Evolutionary conservation across 305 asterid genomes (phyloP).

Genomic region (Salvia sclarea): DNA sequence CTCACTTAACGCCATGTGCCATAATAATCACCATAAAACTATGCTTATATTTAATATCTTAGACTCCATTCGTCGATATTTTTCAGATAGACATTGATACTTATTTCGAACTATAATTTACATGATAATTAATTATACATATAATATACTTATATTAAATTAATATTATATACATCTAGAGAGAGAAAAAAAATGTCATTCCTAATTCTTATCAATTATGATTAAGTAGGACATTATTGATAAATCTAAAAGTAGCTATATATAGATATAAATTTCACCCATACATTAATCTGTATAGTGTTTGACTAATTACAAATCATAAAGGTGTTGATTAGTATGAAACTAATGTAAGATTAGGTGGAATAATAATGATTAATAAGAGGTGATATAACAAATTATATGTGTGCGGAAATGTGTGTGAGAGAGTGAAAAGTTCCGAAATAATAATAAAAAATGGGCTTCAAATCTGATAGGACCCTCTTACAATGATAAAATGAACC

Average conservation of each 20-base stretch:
- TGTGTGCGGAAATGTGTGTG: neutral
- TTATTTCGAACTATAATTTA: neutral
- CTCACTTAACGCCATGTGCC: conserved; percentile 38
- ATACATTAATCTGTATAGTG: neutral
- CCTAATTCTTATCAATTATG: neutral
- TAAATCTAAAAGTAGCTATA: neutral
- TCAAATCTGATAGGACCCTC: conserved; percentile 38
- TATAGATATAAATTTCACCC: neutral
- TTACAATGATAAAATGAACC: conserved; percentile 40
- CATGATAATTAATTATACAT: neutral
- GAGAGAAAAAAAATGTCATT: neutral
- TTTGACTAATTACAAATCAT: conserved; percentile 9
- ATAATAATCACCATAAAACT: conserved; percentile 18
- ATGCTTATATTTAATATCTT: neutral
- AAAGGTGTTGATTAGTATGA: neutral
- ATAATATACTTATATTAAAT: too few relatives aligned
- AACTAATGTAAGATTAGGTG: conserved; percentile 2
- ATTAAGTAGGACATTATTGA: neutral
- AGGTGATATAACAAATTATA: neutral
- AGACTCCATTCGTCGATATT: neutral
- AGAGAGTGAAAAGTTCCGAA: conserved; percentile 20
- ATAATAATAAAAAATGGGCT: conserved; percentile 7
- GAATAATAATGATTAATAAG: neutral
- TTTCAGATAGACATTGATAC: neutral
- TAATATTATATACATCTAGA: too few relatives aligned